Base-by-base conservation (phyloP, 768 basidiomycete species). In the Calocybe gangraenosa region DNA sequence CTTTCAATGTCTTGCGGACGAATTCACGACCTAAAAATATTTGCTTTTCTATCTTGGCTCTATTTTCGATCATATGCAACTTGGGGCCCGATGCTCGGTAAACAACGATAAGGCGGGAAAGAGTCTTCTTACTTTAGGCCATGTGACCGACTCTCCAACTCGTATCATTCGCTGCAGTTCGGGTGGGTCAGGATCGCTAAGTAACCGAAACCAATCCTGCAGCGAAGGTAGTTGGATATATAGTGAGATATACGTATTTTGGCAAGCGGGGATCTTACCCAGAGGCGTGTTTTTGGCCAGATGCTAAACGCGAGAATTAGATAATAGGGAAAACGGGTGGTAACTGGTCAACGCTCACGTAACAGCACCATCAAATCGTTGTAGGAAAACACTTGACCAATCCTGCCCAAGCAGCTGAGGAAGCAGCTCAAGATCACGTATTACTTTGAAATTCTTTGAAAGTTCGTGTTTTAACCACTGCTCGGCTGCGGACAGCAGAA, bases 401-500 rank as follows among this genome's bases (percentile, higher is more conserved):
- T 99, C 95, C 60, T 77, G 92, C 2, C 94, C 94, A 4, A 95
- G 70, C 2, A 98, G 56, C 47, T 92, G 85, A n/a, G 96, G 96
- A 44, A 98, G 73, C 17, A 99, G 77, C 59, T 99, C 96, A 1
- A 99, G 76, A 61, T 98, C 96, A 33, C 96, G 85, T 47, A 99
- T 99, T 40, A 98, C 89, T 68, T 90, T 92, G 75, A 95, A 94
- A 59, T 97, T 96, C 73, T 97, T 98, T 3, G 92, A 89, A 10
- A 99, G 70, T 60, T 98, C 95, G 34, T 96, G 79, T 62, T 97
- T 97, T 49, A 96, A 73, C 81, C 89, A 93, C 54, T 95, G 93
- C 62, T 97, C 93, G 3, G 87, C 85, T 1, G 93, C 93, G 2
- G 91, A 92, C 8, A 97, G 67, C 15, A 97, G 57, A 61, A 92